Evolutionary conservation across 148 eudicot species (phyloP), one percentile per base, ranked within the genome.

Genomic region (Simmondsia chinensis): DNA sequence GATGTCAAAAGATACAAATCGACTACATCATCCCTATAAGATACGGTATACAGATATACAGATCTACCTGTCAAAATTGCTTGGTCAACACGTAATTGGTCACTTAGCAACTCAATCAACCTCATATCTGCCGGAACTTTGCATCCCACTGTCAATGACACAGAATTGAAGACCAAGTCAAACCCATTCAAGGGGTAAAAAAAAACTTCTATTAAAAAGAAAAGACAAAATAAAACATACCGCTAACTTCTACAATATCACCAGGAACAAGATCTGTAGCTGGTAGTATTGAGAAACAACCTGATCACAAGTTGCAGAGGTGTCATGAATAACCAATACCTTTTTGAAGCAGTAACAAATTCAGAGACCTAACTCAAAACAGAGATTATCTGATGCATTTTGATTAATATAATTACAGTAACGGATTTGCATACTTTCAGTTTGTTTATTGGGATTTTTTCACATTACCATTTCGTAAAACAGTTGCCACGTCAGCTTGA

Each of bases 401-500:
- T n/a, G n/a, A n/a, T n/a, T n/a, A n/a, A n/a, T n/a, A n/a, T n/a
- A n/a, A n/a, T n/a, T n/a, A n/a, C n/a, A n/a, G n/a, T n/a, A n/a
- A n/a, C n/a, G n/a, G n/a, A n/a, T n/a, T n/a, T n/a, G n/a, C n/a
- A n/a, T n/a, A n/a, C n/a, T 4, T 48, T 39, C 13, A 5, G 42
- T 24, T 6, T 30, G 15, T 17, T 33, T 36, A 7, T 23, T 8
- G 4, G 12, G 20, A 22, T 1, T 2, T 28, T 46, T 51, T n/a
- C n/a, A 43, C 24, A 43, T 72, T 83, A 91, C 97, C 95, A 64
- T 91, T 91, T 56, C 95, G 82, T 26, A 91, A 59, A 64, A 85
- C 95, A 47, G 95, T 85, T 40, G 95, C 97, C 50, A 91, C 76
- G 66, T 91, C 97, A 63, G 97, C 97, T 79, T 91, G 97, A 74